These are phyloP conservation scores for Microcyclospora pomicola DNA, from an alignment of 2,329 filamentous ascomycete genomes.

Conservation along the genomic window DNA sequence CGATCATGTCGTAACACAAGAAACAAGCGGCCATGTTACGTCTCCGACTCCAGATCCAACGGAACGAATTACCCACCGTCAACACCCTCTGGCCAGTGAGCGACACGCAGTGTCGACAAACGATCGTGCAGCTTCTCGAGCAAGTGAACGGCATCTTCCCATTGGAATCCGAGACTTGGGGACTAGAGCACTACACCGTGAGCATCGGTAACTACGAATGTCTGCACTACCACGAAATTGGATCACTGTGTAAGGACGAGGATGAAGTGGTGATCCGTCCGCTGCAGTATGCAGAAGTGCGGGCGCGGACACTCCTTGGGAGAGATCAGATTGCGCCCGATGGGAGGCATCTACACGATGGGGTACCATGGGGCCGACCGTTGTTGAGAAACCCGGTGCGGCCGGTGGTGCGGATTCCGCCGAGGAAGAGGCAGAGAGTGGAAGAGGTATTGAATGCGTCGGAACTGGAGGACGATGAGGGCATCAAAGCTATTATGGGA, in stretches of 20 bases:
- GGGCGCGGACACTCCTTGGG: constrained; percentile 57
- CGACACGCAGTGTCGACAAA: constrained; percentile 27
- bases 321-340: constrained; percentile 67
- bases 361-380: constrained; percentile 67
- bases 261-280: constrained; percentile 75
- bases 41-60: constrained; percentile 57
- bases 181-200: constrained; percentile 78
- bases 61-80: constrained; percentile 58
- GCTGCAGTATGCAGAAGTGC: constrained; percentile 60
- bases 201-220: constrained; percentile 72
- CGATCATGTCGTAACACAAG: no score
- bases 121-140: constrained; percentile 61
- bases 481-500: constrained; percentile 26
- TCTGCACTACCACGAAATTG: constrained; percentile 66
- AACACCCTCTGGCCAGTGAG: constrained; percentile 58
- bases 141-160: constrained; percentile 69
- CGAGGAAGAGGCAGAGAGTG: constrained; percentile 18
- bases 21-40: constrained; percentile 37
- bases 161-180: constrained; percentile 70
- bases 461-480: constrained; percentile 30
- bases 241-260: constrained; percentile 60
- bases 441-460: constrained; percentile 19
- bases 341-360: constrained; percentile 72
- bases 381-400: constrained; percentile 41
- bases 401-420: constrained; percentile 24